Base-by-base conservation (phyloP, 169 alveolate species). In the Plasmodium gallinaceum region DNA sequence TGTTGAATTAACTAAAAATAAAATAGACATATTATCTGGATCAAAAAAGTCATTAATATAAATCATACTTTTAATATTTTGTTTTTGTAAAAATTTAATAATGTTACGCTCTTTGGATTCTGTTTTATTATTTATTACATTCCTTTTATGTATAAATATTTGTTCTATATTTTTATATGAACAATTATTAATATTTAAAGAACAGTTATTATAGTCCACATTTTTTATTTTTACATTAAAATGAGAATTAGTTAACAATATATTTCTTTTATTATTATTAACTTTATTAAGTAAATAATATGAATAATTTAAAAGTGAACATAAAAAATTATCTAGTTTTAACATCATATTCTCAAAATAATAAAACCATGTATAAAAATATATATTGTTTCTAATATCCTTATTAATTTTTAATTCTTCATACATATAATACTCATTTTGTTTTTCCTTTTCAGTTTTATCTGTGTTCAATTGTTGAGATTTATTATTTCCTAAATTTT, bases 31-130 rank as follows among this genome's bases (percentile, higher is more conserved):
- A 51, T 48, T 39, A 7, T 66, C 75, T 48, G 89, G 76, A 24
- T 78, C 89, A 52, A 78, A 78, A 39, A 78, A 64, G 42, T 78
- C 89, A 58, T 78, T 78, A 58, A 78, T 65, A 78, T 78, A 78
- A 22, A 78, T 51, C 78, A 78, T 78, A 65, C 89, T 78, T 65
- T 78, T 78, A 48, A 78, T 78, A 57, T 78, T 78, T 48, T 78
- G 76, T 9, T 65, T 64, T 78, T 78, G 62, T 78, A 78, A 64
- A 78, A 39, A 78, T 42, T 78, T 78, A 65, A 78, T 68, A 39
- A 58, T 65, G 26, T 62, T 48, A 10, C 20, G 20, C 37, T 78
- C 89, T 42, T 66, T 64, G 16, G 64, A 9, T 2, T 54, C 9
- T 12, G 14, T 54, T 12, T 54, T 14, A 18, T 54, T 10, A 14